Conservation (phyloP, 2,329 filamentous ascomycete genomes). For the Chrysoporthe puriensis region DNA sequence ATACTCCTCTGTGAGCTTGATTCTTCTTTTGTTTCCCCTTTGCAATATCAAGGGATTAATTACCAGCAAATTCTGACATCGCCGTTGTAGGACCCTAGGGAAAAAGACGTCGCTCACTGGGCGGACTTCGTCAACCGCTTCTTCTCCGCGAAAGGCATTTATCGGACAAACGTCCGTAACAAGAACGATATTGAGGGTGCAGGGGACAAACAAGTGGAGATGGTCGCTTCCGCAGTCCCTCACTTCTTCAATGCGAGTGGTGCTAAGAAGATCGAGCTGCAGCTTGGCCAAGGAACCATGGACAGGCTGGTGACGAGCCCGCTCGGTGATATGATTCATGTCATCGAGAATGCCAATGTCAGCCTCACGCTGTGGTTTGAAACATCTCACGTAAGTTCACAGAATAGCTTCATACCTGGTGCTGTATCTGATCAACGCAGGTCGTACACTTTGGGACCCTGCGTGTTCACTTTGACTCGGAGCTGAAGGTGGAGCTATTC, state of each 20-base stretch:
- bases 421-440: constrained; percentile 7
- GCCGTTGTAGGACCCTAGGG: constrained; percentile 53
- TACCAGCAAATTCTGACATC: constrained; percentile 26
- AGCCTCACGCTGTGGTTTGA: constrained; percentile 90
- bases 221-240: constrained; percentile 77
- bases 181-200: constrained; percentile 23
- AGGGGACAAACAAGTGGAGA: constrained; percentile 79
- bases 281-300: constrained; percentile 69
- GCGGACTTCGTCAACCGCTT: constrained; percentile 77
- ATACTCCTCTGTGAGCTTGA: constrained; percentile 50
- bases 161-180: constrained; percentile 52
- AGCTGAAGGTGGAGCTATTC: constrained; percentile 81
- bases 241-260: constrained; percentile 90
- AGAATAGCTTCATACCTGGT: not conserved
- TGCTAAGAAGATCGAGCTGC: constrained; percentile 82
- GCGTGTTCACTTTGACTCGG: constrained; percentile 76
- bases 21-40: too few relatives aligned
- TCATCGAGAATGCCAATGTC: constrained; percentile 75
- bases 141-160: constrained; percentile 77
- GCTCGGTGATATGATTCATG: constrained; percentile 52
- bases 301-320: constrained; percentile 64
- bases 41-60: not conserved
- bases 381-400: constrained; percentile 73
- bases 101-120: constrained; percentile 75
- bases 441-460: constrained; percentile 61